Base-by-base conservation (phyloP, 1,284 basidiomycete species). In the Trametes sp. region DNA sequence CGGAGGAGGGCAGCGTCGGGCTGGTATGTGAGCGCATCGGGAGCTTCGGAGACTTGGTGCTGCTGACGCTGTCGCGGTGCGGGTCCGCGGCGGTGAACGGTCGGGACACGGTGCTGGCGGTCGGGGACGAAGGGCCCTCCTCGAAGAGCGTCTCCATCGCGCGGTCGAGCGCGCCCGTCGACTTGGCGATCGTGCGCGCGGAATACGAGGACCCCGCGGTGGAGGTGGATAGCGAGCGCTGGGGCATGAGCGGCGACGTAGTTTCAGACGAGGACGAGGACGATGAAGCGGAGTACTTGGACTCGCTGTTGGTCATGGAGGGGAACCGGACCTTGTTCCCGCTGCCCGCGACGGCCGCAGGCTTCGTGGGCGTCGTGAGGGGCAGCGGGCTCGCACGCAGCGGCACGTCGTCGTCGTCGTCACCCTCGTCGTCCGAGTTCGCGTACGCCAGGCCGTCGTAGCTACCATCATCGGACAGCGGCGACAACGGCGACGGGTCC, bases 21-120 rank as follows among this genome's bases (percentile, higher is more conserved):
- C 79, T 79, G 61, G 87, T 87, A 64, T 83, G 79, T 28, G 85
- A 81, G 45, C 87, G 81, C 49, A 77, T 78, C 5, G 87, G 87
- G 14, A 86, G 73, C 74, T 88, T 86, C 53, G 81, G 78, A 24
- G 82, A 71, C 63, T 78, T 80, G 42, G 52, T 16, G 29, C 26
- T 73, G 31, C 42, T 23, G 73, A 59, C 78, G 76, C 66, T 80
- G 75, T 64, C 77, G 75, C 70, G 67, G 53, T 67, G 65, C 19
- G 36, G 54, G 66, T 76, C 73, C 28, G 28, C 48, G 11, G 35
- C 23, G 35, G 35, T 71, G 54, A 69, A 76, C 66, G 73, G 76
- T 29, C 64, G 58, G 61, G 60, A 75, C 52, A 56, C 71, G 72
- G 69, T 55, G 54, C 67, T 69, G 44, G 60, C 67, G 38, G 66